Evolutionary conservation across 2,329 filamentous ascomycete genomes (phyloP), one percentile per base, ranked within the genome.

Genomic region (Cladophialophora yegresii): DNA sequence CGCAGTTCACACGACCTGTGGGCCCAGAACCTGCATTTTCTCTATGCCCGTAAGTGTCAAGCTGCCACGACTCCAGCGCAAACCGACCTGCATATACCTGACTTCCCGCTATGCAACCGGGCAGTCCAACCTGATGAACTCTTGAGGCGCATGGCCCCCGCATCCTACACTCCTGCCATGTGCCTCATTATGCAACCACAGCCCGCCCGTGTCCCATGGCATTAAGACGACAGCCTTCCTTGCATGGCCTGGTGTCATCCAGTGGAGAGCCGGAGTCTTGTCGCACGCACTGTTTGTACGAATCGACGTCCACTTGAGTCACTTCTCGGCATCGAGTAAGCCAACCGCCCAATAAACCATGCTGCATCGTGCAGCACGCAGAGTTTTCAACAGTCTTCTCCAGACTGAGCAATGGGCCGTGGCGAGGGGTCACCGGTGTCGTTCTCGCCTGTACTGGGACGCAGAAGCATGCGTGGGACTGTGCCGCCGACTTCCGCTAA

Each of bases 401-500:
- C 55, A 43, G 55, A 23, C 28, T 43, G 45, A 6, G 47, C 30
- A 28, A 7, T 43, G 13, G 36, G 36, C 36, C 36, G 55, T 49
- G 26, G 40, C 50, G 13, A 32, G 36, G 22, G 36, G 62, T 62
- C 62, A 69, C 54, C 65, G 64, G 49, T 58, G 50, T 30, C 57
- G 61, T 54, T 67, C 66, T 59, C 57, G 65, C 20, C 54, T 53
- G 51, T 56, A 61, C 54, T 64, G 67, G 16, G 65, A 57, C n/a
- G 58, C 54, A 36, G 65, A 64, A 28, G 58, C 22, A 30, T 67
- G 57, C 32, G 45, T 43, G 9, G 64, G 57, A 23, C 60, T 64
- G 28, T 56, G 56, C 12, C 67, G 62, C 43, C 67, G 67, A 30
- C 63, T 65, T 45, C 58, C 51, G 28, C 54, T 63, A n/a, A 71